Conservation (phyloP, 176 grass and related monocot genomes). For the Avena sativa region DNA sequence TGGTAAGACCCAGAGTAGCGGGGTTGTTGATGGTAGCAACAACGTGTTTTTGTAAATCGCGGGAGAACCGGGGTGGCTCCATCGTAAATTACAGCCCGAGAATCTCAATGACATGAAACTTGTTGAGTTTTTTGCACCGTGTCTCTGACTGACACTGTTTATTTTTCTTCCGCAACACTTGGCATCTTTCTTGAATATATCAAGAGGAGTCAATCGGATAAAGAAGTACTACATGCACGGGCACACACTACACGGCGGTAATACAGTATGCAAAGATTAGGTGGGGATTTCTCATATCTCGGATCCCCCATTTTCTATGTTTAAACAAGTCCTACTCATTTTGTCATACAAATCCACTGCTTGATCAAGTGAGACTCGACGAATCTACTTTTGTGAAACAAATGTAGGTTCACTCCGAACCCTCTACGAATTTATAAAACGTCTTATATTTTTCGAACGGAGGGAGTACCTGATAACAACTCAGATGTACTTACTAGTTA, state of each 20-base stretch:
- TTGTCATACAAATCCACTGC: neutral
- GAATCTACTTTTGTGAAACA: neutral
- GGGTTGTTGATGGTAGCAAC: neutral
- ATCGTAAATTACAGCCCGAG: slow-evolving; percentile 16
- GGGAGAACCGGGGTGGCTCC: neutral
- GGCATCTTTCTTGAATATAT: neutral
- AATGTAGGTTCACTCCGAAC: no score
- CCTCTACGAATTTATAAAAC: no score
- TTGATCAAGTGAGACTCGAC: neutral
- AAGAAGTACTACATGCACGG: neutral
- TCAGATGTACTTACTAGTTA: neutral
- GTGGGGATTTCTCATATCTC: neutral
- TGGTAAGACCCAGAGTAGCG: slow-evolving; percentile 15
- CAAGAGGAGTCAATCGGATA: neutral
- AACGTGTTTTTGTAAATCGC: slow-evolving; percentile 31
- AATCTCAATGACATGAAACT: slow-evolving; percentile 33
- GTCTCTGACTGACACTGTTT: neutral
- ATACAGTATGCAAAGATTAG: neutral
- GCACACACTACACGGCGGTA: neutral
- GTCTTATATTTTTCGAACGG: no score
- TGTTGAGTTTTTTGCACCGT: neutral
- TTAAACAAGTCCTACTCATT: neutral
- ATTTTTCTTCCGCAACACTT: neutral
- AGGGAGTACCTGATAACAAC: neutral
- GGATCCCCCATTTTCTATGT: neutral